Percentiles rank a stretch among this genome's conserved stretches.
Evolutionary conservation across 108 stramenopile genomes (phyloP).

Genomic region (Conticribra guillardii): DNA sequence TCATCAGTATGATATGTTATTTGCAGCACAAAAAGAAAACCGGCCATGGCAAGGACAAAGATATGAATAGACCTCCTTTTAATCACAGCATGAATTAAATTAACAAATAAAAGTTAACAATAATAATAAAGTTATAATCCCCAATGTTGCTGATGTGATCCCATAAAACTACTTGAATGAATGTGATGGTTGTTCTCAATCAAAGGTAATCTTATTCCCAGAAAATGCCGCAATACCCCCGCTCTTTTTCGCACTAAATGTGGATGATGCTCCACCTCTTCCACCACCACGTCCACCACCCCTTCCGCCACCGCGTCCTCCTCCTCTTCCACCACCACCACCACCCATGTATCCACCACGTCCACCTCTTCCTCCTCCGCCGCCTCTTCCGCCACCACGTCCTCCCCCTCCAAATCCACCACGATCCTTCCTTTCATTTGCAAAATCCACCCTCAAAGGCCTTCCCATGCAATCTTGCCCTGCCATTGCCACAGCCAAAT

Average conservation of each 20-base stretch:
- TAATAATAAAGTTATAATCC: no score
- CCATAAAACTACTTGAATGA: no score
- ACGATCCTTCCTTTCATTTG: constrained; percentile 68
- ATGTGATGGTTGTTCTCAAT: constrained; percentile 44
- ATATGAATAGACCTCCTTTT: no score
- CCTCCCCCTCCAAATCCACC: constrained; percentile 69
- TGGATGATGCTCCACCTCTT: constrained; percentile 35
- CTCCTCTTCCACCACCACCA: constrained; percentile 70
- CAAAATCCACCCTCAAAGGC: constrained; percentile 90
- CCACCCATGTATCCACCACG: constrained; percentile 71
- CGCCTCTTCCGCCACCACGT: constrained; percentile 57
- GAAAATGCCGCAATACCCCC: constrained; percentile 83
- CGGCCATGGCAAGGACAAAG: no score
- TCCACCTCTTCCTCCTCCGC: constrained; percentile 70
- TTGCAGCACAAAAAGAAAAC: no score
- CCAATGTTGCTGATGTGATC: no score
- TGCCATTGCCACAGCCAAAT: constrained; percentile 87
- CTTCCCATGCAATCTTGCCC: constrained; percentile 90
- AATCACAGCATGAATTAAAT: no score
- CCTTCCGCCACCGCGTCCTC: constrained; percentile 68
- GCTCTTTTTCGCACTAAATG: constrained; percentile 61
- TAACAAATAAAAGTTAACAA: no score
- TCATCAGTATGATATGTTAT: no score
- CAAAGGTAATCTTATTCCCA: constrained; percentile 95
- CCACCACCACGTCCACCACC: constrained; percentile 62